A percentile compares a stretch with the other conserved stretches of the same genome.
Evolutionary conservation across 108 stramenopile genomes (phyloP).

Genomic region (Cyclotella cryptica): DNA sequence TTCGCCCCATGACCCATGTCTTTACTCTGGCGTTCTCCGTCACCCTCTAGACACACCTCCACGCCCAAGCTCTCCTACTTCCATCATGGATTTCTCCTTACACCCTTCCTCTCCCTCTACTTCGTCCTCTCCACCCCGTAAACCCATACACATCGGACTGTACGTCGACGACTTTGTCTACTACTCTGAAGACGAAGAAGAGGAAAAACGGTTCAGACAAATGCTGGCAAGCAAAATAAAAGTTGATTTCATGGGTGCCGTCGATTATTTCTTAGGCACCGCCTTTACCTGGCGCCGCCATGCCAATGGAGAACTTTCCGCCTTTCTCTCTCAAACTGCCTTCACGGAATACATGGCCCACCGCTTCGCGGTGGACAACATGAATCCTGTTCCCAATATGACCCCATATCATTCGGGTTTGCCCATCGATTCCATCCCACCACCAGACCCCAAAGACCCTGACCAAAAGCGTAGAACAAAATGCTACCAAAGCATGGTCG

Average conservation of each 20-base stretch:
- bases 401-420: slow-evolving; percentile 42
- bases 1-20: slow-evolving; percentile 38
- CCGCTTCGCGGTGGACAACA: neutral
- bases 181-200: slow-evolving; percentile 7
- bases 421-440: slow-evolving; percentile 27
- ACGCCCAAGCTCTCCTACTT: too few species aligned
- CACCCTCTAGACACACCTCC: too few species aligned
- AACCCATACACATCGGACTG: slow-evolving; percentile 10
- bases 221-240: neutral
- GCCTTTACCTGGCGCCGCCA: slow-evolving; percentile 21
- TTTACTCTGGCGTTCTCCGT: slow-evolving; percentile 16
- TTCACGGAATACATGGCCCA: slow-evolving; percentile 25
- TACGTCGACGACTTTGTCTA: slow-evolving; percentile 41
- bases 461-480: slow-evolving; percentile 4
- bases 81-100: too few species aligned
- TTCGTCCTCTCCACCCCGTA: too few species aligned
- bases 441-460: slow-evolving; percentile 9
- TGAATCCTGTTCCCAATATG: slow-evolving; percentile 17
- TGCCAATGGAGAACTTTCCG: slow-evolving; percentile 3
- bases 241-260: slow-evolving; percentile 32
- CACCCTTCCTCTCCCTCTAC: too few species aligned
- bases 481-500: slow-evolving; percentile 28
- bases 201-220: slow-evolving; percentile 11
- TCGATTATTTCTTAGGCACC: slow-evolving; percentile 35
- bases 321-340: slow-evolving; percentile 39